These are phyloP conservation scores for Aspergillus wentii DNA, from an alignment of 495 filamentous ascomycete species.

Conservation along the genomic window DNA sequence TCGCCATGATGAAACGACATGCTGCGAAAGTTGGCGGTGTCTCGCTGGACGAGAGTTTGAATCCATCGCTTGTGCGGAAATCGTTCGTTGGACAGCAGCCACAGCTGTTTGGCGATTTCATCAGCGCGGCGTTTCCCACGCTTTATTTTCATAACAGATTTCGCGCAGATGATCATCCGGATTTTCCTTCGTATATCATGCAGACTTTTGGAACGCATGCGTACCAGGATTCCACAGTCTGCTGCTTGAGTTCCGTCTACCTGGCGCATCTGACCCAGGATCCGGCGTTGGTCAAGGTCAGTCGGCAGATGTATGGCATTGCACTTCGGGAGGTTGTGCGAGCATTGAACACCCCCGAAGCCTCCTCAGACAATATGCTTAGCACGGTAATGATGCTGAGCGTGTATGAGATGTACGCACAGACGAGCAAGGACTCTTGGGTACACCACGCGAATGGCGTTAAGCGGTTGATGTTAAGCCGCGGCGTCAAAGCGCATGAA, in stretches of 20 bases:
- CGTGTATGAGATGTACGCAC: conserved; percentile 33
- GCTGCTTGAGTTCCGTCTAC: conserved; percentile 26
- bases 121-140: conserved; percentile 26
- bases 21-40: too few relatives aligned
- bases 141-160: conserved; percentile 29
- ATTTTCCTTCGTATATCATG: conserved; percentile 18
- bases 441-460: conserved; percentile 28
- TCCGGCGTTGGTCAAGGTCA: conserved; percentile 14
- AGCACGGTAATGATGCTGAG: conserved; percentile 31
- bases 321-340: conserved; percentile 18
- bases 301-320: conserved; percentile 26
- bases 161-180: conserved; percentile 18
- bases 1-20: conserved; percentile 22
- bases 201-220: conserved; percentile 18
- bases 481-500: conserved; percentile 16
- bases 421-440: conserved; percentile 25
- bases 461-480: conserved; percentile 22
- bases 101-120: conserved; percentile 23
- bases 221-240: conserved; percentile 24
- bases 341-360: conserved; percentile 17
- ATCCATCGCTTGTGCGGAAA: too few relatives aligned
- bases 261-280: conserved; percentile 23
- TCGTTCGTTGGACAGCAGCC: too few relatives aligned
- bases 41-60: too few relatives aligned
- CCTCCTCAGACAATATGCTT: conserved; percentile 26